These are phyloP conservation scores for Boletus rubescentipes DNA, from an alignment of 768 basidiomycete genomes.

Conservation along the genomic window DNA sequence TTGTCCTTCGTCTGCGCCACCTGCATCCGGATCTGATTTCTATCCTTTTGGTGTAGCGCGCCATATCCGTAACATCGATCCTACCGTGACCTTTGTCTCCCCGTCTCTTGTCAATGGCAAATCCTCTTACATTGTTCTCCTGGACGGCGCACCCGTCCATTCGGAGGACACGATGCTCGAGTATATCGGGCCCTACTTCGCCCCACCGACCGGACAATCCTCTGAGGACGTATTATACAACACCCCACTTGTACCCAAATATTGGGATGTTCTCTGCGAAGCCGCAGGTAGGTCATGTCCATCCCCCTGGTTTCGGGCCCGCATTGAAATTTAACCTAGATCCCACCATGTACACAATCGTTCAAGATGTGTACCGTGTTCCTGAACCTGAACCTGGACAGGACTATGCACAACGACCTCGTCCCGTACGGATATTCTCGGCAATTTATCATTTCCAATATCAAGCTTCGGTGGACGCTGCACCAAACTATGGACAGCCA, in stretches of 20 bases:
- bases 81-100: conserved; percentile 63
- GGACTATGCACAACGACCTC: conserved; percentile 21
- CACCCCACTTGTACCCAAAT: conserved; percentile 59
- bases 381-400: conserved; percentile 25
- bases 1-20: neutral
- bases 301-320: neutral
- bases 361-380: conserved; percentile 55
- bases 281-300: conserved; percentile 45
- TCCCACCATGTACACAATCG: conserved; percentile 62
- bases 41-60: conserved; percentile 41
- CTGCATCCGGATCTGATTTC: neutral
- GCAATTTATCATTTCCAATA: conserved; percentile 60
- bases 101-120: conserved; percentile 46
- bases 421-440: conserved; percentile 45
- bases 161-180: conserved; percentile 45
- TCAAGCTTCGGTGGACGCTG: conserved; percentile 16
- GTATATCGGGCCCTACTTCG: conserved; percentile 35
- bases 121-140: conserved; percentile 56
- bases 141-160: conserved; percentile 48
- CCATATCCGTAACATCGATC: conserved; percentile 58
- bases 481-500: conserved; percentile 10
- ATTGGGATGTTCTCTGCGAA: conserved; percentile 59
- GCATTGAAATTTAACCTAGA: conserved; percentile 46
- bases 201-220: conserved; percentile 23
- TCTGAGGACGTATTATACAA: conserved; percentile 48